Evolutionary conservation across 2,329 filamentous ascomycete species (phyloP).

Genomic region (Fusarium sp.): DNA sequence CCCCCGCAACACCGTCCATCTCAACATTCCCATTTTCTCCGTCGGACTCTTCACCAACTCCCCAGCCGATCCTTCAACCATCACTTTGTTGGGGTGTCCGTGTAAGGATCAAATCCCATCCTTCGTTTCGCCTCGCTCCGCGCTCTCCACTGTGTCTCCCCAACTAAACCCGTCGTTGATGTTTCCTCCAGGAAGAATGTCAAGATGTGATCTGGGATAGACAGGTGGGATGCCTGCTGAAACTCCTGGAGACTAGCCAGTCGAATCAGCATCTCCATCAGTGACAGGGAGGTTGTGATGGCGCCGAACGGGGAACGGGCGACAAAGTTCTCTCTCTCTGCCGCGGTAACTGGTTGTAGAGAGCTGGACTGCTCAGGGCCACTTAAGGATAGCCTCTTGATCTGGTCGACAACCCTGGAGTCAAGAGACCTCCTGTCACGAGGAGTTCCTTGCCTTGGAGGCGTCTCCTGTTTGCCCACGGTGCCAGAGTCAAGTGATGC

Average conservation of each 20-base stretch:
- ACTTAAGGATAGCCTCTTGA: conserved; percentile 54
- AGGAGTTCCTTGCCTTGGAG: conserved; percentile 16
- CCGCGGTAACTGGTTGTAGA: conserved; percentile 11
- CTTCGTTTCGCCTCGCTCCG: conserved; percentile 59
- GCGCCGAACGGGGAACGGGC: conserved; percentile 61
- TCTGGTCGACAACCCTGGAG: conserved; percentile 53
- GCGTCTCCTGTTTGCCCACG: conserved; percentile 45
- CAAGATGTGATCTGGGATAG: conserved; percentile 88
- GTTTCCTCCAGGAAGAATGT: conserved; percentile 83
- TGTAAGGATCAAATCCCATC: conserved; percentile 69
- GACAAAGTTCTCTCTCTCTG: conserved; percentile 45
- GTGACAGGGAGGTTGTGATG: conserved; percentile 72
- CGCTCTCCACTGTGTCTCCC: conserved; percentile 58
- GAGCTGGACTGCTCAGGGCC: conserved; percentile 17
- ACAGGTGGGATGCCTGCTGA: conserved; percentile 88
- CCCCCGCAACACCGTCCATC: neutral
- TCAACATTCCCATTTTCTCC: conserved; percentile 15
- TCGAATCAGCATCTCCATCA: conserved; percentile 89
- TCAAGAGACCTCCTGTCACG: conserved; percentile 49
- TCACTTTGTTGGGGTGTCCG: conserved; percentile 54
- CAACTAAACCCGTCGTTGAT: conserved; percentile 63
- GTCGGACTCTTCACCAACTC: conserved; percentile 4
- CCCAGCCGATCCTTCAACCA: neutral
- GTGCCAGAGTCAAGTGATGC: conserved; percentile 57
- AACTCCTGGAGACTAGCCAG: conserved; percentile 91